Evolutionary conservation across 352 stramenopile species (phyloP).

Genomic region (Phytophthora pistaciae): DNA sequence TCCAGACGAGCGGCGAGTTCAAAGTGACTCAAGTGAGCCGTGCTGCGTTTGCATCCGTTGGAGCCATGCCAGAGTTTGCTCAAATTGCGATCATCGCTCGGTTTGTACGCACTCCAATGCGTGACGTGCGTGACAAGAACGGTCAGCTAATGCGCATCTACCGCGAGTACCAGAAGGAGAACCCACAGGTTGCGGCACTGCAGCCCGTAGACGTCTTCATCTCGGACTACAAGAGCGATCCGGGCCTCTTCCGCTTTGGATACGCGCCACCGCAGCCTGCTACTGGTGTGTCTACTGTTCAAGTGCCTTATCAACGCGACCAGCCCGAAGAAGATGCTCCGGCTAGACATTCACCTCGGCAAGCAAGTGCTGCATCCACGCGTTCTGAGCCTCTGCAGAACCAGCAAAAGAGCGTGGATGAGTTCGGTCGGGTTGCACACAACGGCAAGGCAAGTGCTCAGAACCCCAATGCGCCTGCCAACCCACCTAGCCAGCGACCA

Average conservation of each 20-base stretch:
- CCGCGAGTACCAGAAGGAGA: slow-evolving; percentile 79
- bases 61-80: slow-evolving; percentile 76
- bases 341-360: slow-evolving; percentile 27
- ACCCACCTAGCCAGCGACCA: slow-evolving; percentile 15
- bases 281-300: slow-evolving; percentile 55
- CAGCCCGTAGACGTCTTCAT: slow-evolving; percentile 58
- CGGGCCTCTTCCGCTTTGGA: slow-evolving; percentile 69
- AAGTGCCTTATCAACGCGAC: slow-evolving; percentile 66
- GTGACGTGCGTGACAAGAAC: slow-evolving; percentile 82
- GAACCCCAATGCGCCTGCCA: slow-evolving; percentile 4
- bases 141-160: slow-evolving; percentile 77
- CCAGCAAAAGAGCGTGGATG: slow-evolving; percentile 46
- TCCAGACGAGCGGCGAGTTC: slow-evolving; percentile 71
- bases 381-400: slow-evolving; percentile 22
- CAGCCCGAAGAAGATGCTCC: slow-evolving; percentile 27
- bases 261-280: slow-evolving; percentile 76
- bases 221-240: slow-evolving; percentile 52
- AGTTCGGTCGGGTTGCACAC: slow-evolving; percentile 63
- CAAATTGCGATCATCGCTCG: slow-evolving; percentile 77
- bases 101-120: slow-evolving; percentile 71
- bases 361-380: slow-evolving; percentile 4
- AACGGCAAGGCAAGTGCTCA: slow-evolving; percentile 13
- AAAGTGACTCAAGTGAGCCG: slow-evolving; percentile 78
- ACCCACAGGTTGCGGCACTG: slow-evolving; percentile 63
- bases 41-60: slow-evolving; percentile 70